Conservation (phyloP, 2,329 filamentous ascomycete genomes). For the Graphilbum fragrans region DNA sequence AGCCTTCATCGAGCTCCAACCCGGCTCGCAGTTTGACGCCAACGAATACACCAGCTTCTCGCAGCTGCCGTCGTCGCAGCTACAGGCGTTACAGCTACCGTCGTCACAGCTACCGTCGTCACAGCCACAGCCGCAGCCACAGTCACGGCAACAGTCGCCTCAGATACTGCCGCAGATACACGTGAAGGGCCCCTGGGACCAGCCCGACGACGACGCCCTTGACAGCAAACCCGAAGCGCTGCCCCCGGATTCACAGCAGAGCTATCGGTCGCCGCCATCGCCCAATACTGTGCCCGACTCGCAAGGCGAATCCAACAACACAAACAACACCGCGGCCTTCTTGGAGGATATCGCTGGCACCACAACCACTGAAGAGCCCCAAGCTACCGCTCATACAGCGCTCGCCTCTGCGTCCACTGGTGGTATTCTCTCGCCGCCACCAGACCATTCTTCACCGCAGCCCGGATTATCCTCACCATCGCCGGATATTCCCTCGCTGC, state of each 20-base stretch:
- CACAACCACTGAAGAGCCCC: background rate
- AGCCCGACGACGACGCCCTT: too few relatives aligned
- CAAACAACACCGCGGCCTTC: too few relatives aligned
- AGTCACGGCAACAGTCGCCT: background rate
- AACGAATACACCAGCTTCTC: conserved; percentile 4
- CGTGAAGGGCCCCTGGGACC: too few relatives aligned
- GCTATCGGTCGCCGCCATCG: too few relatives aligned
- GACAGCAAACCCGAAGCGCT: too few relatives aligned
- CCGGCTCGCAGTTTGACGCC: conserved; percentile 5
- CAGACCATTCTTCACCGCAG: too few relatives aligned
- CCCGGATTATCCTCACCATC: too few relatives aligned
- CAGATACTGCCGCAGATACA: background rate
- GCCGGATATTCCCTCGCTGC: background rate
- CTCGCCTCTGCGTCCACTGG: background rate
- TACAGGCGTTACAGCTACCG: too few relatives aligned
- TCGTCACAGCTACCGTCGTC: background rate
- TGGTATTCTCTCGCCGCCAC: too few relatives aligned
- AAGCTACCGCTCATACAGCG: too few relatives aligned
- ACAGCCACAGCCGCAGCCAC: background rate
- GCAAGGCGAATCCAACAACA: background rate
- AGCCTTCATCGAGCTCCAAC: conserved; percentile 1
- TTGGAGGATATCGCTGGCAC: too few relatives aligned
- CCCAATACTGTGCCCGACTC: conserved; percentile 8
- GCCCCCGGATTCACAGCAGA: too few relatives aligned
- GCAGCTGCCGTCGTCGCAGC: background rate